A percentile compares a stretch with the other conserved stretches of the same genome.
phyloP scores from a whole-genome alignment of 495 filamentous ascomycete species.

The Aspergillus incahuasiensis region DNA sequence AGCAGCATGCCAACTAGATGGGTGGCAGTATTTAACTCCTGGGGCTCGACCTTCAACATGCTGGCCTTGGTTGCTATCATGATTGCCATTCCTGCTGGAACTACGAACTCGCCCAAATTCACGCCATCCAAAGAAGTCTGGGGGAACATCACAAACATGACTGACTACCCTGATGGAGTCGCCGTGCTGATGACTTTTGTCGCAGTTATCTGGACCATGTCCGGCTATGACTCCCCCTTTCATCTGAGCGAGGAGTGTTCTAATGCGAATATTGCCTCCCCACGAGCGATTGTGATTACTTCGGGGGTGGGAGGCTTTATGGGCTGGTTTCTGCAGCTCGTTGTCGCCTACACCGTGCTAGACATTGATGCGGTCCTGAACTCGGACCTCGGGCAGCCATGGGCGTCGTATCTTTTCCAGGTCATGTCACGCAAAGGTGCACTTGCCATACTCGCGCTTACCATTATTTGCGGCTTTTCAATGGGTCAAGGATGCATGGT shows the following conservation, averaged over 20 bases:
- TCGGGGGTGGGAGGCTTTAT: conserved; percentile 61
- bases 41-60: conserved; percentile 71
- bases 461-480: conserved; percentile 70
- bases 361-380: conserved; percentile 58
- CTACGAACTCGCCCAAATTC: conserved; percentile 58
- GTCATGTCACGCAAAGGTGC: conserved; percentile 61
- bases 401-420: conserved; percentile 70
- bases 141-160: conserved; percentile 64
- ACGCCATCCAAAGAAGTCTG: conserved; percentile 59
- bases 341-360: conserved; percentile 75
- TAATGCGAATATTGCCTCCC: conserved; percentile 70
- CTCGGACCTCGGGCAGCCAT: conserved; percentile 68
- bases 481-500: conserved; percentile 87
- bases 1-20: conserved; percentile 71
- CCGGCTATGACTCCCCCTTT: conserved; percentile 69
- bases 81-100: conserved; percentile 65
- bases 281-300: conserved; percentile 73
- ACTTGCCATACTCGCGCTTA: conserved; percentile 63
- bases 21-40: conserved; percentile 72
- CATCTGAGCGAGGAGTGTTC: conserved; percentile 75
- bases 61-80: conserved; percentile 61
- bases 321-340: conserved; percentile 72
- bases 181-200: conserved; percentile 76
- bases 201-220: conserved; percentile 60
- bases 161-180: conserved; percentile 66